Conservation (phyloP, 2,329 filamentous ascomycete species). For the Colletotrichum incanum region DNA sequence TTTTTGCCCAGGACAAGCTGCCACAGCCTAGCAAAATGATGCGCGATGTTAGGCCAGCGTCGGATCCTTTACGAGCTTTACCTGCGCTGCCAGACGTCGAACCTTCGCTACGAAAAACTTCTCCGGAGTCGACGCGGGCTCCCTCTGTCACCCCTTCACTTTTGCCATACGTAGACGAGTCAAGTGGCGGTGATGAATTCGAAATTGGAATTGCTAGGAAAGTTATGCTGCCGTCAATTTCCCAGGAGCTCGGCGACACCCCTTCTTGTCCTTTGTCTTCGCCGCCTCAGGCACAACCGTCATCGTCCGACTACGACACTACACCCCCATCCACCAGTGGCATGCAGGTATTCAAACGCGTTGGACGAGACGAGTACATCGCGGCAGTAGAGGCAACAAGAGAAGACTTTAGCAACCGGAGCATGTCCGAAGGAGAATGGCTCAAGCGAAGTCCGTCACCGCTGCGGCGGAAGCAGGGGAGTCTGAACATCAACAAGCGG, state of each 20-base stretch:
- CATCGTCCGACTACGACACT: slow-evolving; percentile 47
- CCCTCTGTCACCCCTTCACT: slow-evolving; percentile 49
- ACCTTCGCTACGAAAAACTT: slow-evolving; percentile 42
- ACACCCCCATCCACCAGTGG: slow-evolving; percentile 41
- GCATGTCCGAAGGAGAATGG: slow-evolving; percentile 43
- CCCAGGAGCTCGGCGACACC: not conserved
- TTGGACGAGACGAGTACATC: slow-evolving; percentile 7
- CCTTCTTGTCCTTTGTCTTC: slow-evolving; percentile 2
- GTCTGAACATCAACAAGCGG: not conserved
- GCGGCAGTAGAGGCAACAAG: not conserved
- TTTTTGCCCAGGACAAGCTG: slow-evolving; percentile 27
- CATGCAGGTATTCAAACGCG: not conserved
- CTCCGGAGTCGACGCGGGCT: slow-evolving; percentile 40
- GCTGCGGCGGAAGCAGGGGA: slow-evolving; percentile 23
- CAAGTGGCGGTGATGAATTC: slow-evolving; percentile 44
- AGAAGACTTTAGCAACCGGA: slow-evolving; percentile 17
- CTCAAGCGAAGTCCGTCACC: slow-evolving; percentile 45
- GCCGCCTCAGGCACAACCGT: slow-evolving; percentile 21
- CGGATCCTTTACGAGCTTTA: slow-evolving; percentile 49
- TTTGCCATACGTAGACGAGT: slow-evolving; percentile 42
- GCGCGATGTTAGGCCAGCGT: slow-evolving; percentile 46
- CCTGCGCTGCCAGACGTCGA: slow-evolving; percentile 49
- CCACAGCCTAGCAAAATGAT: slow-evolving; percentile 53
- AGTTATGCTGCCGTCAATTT: slow-evolving; percentile 26
- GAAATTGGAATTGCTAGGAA: slow-evolving; percentile 47